Base-by-base conservation (phyloP, 2,329 filamentous ascomycete genomes). In the Stachybotrys elegans region DNA sequence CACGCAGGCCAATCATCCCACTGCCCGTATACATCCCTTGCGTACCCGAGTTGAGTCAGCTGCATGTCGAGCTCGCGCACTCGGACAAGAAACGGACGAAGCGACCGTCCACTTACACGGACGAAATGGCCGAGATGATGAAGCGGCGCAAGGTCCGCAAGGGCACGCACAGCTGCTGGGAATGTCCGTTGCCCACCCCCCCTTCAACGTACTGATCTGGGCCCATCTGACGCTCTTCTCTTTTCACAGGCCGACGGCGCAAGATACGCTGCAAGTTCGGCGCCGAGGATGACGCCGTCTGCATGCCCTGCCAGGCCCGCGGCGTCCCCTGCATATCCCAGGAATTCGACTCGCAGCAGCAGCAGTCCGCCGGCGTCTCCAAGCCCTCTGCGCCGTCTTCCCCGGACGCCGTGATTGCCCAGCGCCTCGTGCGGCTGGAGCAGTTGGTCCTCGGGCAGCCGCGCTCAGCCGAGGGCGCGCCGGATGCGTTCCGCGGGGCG, bases 131-230 rank as follows among this genome's bases (percentile, higher is more conserved):
- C n/a, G n/a, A n/a, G n/a, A 9, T 34, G 8, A 29, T 46, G 6
- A 60, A 58, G 42, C 50, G 51, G 4, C 59, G 59, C 23, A 75
- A 68, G 48, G 43, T 78, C 22, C 72, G 76, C 19, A 81, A 79
- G 48, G 78, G 78, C 21, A 81, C 78, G 1, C 68, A 67, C 39
- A 79, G 75, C 47, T 81, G 78, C 58, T 81, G 76, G 76, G 75
- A 80, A 56, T 81, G 78, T 69, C 70, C 72, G 60, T 47, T n/a
- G 36, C 14, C 32, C 21, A n/a, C 32, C 31, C 31, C 31, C 31
- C 31, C 31, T 16, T 34, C 6, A 12, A 7, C 31, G 13, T 5
- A 12, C 3, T 12, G n/a, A 14, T 11, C n/a, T 29, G 11, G n/a
- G n/a, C 31, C n/a, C 31, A 16, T 7, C 31, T 34, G 31, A 34